phyloP scores from a whole-genome alignment of 1,139 yeast genomes.

The Sugiyamaella castrensis region DNA sequence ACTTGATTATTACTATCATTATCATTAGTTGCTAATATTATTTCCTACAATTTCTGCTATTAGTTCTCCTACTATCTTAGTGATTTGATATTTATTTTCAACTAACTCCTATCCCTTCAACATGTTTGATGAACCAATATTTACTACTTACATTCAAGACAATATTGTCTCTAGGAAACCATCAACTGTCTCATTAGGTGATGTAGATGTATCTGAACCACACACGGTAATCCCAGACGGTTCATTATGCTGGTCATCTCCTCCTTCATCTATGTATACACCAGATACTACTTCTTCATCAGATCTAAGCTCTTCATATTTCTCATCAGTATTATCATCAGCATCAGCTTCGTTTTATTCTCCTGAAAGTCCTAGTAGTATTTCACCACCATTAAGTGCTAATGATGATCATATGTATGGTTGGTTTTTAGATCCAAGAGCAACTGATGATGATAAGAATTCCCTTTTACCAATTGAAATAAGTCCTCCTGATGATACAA shows the following conservation, averaged over 20 bases:
- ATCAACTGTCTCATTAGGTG: constrained; percentile 14
- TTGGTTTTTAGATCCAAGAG: constrained; percentile 4
- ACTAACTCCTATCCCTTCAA: no score
- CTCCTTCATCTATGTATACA: constrained; percentile 12
- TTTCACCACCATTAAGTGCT: constrained; percentile 16
- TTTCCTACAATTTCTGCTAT: no score
- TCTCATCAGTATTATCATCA: constrained; percentile 19
- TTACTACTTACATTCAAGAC: constrained; percentile 8
- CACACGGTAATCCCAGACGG: constrained; percentile 13
- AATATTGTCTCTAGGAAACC: constrained; percentile 16
- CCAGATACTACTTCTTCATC: constrained; percentile 13
- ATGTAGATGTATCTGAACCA: constrained; percentile 11
- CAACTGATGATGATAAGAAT: neutral
- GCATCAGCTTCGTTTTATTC: constrained; percentile 15
- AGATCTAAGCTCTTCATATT: constrained; percentile 9
- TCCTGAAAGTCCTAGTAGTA: constrained; percentile 11
- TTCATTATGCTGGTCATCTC: constrained; percentile 14
- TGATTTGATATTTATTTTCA: no score
- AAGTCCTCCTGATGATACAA: no score
- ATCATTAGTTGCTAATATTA: no score
- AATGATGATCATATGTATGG: constrained; percentile 12
- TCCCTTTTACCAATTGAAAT: neutral
- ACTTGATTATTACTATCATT: no score
- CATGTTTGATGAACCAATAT: constrained; percentile 13
- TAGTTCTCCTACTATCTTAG: no score